These are phyloP conservation scores for Pharnaceum exiguum DNA, from an alignment of 148 eudicot genomes.

Conservation along the genomic window DNA sequence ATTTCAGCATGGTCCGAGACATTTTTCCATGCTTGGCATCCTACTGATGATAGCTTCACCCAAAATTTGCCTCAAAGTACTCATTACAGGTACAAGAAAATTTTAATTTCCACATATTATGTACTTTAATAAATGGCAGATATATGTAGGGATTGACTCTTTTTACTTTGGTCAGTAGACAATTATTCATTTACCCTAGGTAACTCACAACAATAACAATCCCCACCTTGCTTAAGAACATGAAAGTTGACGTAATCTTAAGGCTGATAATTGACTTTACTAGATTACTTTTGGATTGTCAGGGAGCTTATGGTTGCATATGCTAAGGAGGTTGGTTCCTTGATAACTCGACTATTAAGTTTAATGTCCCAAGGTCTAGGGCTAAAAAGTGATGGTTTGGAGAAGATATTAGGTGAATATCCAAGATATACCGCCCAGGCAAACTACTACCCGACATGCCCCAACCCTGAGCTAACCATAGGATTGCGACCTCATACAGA, in stretches of 20 bases:
- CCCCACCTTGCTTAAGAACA: no score
- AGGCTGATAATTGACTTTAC: no score
- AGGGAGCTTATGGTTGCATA: conserved; percentile 13
- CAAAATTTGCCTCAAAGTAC: conserved; percentile 12
- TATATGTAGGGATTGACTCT: no score
- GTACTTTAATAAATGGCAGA: no score
- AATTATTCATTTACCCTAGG: no score
- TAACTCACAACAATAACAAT: no score
- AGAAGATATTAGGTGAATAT: conserved; percentile 14
- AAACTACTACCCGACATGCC: conserved; percentile 45
- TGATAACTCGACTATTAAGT: conserved; percentile 14
- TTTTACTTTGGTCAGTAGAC: no score
- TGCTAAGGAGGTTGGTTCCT: conserved; percentile 7
- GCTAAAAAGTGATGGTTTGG: conserved; percentile 18
- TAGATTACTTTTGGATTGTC: not conserved
- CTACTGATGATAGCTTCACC: conserved; percentile 5
- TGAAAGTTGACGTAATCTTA: no score
- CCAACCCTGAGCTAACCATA: conserved; percentile 26
- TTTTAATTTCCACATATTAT: no score
- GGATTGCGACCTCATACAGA: conserved; percentile 27
- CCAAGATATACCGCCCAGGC: conserved; percentile 22
- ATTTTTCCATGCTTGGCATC: conserved; percentile 29
- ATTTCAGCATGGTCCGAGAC: conserved; percentile 30
- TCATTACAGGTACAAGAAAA: conserved; percentile 23
- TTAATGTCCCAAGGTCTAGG: conserved; percentile 32